Conservation (phyloP, 441 rosid species). For the Gossypium lobatum region DNA sequence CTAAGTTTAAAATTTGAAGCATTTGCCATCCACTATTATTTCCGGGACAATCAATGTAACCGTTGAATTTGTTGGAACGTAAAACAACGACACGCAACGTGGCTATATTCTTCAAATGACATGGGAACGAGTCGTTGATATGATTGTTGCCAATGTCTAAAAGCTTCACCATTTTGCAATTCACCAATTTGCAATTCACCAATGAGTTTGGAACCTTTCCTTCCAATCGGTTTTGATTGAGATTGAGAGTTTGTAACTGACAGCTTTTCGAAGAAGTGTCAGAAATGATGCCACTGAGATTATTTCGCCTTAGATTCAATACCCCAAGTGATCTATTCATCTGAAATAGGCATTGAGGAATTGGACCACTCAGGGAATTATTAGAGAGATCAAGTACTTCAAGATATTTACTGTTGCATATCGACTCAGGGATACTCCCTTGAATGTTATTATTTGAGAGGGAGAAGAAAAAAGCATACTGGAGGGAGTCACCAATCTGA, state of each 20-base stretch:
- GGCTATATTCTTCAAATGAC: constrained; percentile 15
- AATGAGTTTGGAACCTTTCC: constrained; percentile 28
- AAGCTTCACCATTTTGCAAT: constrained; percentile 10
- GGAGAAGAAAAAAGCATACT: constrained; percentile 15
- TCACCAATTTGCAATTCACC: no score
- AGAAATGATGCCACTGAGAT: not conserved
- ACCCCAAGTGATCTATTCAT: not conserved
- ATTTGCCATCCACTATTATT: constrained; percentile 21
- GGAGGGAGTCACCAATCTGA: not conserved
- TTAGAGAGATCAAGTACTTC: constrained; percentile 23
- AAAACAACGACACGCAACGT: no score
- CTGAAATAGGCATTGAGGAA: constrained; percentile 21
- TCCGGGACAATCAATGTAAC: constrained; percentile 24
- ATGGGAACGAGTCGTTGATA: constrained; percentile 26
- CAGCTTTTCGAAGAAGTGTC: not conserved
- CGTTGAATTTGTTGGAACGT: constrained; percentile 20
- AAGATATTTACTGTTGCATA: constrained; percentile 17
- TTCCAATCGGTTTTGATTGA: constrained; percentile 9
- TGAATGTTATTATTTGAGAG: constrained; percentile 28
- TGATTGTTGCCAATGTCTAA: constrained; percentile 29
- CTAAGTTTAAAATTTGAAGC: no score
- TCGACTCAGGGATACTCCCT: constrained; percentile 21
- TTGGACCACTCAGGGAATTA: constrained; percentile 14
- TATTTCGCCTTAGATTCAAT: constrained; percentile 6
- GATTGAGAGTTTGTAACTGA: constrained; percentile 22